Evolutionary conservation across 2,329 filamentous ascomycete genomes (phyloP).

Genomic region (Trichoderma endophyticum): DNA sequence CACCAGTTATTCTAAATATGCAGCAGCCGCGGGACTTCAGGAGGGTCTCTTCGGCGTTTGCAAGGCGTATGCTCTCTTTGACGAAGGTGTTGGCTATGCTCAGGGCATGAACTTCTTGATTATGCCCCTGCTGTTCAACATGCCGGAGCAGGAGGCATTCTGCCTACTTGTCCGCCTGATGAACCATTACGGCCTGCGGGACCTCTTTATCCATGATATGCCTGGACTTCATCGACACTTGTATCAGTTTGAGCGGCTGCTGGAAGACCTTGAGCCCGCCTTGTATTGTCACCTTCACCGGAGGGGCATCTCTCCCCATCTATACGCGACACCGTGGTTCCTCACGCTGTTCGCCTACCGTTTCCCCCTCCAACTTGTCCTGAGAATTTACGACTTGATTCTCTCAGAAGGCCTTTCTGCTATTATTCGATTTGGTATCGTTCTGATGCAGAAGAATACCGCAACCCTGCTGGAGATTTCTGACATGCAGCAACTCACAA

Average conservation of each 20-base stretch:
- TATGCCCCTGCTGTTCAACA: slow-evolving; percentile 96
- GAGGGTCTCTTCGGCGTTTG: slow-evolving; percentile 93
- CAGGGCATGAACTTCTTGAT: slow-evolving; percentile 99
- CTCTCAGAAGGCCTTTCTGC: slow-evolving; percentile 90
- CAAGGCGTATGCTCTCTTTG: slow-evolving; percentile 95
- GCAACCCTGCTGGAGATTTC: slow-evolving; percentile 74
- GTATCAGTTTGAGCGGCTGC: slow-evolving; percentile 89
- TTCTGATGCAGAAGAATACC: slow-evolving; percentile 94
- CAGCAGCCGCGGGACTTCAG: slow-evolving; percentile 84
- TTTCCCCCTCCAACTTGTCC: slow-evolving; percentile 91
- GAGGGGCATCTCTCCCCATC: slow-evolving; percentile 79
- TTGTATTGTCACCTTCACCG: slow-evolving; percentile 92
- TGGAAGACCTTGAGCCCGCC: slow-evolving; percentile 92
- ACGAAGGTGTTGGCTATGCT: slow-evolving; percentile 91
- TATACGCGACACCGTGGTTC: slow-evolving; percentile 99
- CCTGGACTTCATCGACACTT: slow-evolving; percentile 88
- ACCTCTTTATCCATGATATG: slow-evolving; percentile 95
- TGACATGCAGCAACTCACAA: slow-evolving; percentile 86
- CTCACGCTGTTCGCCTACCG: slow-evolving; percentile 97
- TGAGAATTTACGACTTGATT: slow-evolving; percentile 94
- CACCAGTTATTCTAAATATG: slow-evolving; percentile 96
- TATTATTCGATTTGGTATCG: slow-evolving; percentile 90
- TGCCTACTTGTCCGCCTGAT: slow-evolving; percentile 89
- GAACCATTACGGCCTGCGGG: slow-evolving; percentile 91
- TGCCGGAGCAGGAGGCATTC: slow-evolving; percentile 97